A percentile compares a stretch with the other conserved stretches of the same genome.
Evolutionary conservation across 345 rosid species (phyloP).

Genomic region (Raphanus raphanistrum): DNA sequence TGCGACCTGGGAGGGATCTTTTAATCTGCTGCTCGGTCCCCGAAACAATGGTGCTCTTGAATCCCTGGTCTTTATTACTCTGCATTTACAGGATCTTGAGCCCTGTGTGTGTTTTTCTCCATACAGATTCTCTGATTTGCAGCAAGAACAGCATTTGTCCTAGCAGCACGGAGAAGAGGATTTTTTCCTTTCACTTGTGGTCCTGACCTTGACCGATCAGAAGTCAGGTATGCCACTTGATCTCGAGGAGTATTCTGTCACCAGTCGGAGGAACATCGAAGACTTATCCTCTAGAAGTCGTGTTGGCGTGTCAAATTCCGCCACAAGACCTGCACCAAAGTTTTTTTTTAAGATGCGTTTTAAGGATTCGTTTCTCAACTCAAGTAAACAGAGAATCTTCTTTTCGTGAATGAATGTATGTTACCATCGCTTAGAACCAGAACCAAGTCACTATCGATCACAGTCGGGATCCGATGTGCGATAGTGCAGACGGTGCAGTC

Average conservation of each 20-base stretch:
- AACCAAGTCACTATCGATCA: slow-evolving; percentile 94
- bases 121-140: not conserved
- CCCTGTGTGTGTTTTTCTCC: not conserved
- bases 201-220: not conserved
- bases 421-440: slow-evolving; percentile 92
- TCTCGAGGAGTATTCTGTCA: not conserved
- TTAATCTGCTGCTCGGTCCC: not conserved
- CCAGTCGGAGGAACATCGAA: not conserved
- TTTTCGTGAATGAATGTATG: not conserved
- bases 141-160: not conserved
- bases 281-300: not conserved
- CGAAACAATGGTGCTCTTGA: not conserved
- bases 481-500: slow-evolving; percentile 96
- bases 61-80: not conserved
- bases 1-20: not conserved
- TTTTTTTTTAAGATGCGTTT: too few relatives aligned
- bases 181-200: not conserved
- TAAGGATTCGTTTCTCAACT: too few relatives aligned
- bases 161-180: not conserved
- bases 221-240: not conserved
- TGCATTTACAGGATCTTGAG: not conserved
- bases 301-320: not conserved
- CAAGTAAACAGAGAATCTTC: not conserved
- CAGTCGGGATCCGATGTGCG: slow-evolving; percentile 97
- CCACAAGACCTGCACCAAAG: not conserved